Percentiles rank a stretch among this genome's conserved stretches.
phyloP scores from a whole-genome alignment of 306 rosid genomes.

The Cucurbita argyrosperma region DNA sequence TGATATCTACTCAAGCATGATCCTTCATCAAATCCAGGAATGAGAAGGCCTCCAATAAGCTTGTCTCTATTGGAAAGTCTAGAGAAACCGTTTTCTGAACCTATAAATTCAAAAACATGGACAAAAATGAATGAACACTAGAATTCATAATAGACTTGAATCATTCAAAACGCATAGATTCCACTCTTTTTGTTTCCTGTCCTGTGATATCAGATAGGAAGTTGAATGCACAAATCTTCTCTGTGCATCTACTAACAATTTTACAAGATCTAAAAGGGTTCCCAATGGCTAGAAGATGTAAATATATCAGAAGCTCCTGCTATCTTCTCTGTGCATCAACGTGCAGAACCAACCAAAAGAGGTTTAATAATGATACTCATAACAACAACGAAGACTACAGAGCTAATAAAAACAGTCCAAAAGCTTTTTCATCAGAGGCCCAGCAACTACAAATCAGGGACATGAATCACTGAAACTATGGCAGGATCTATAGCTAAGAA shows the following conservation, averaged over 20 bases:
- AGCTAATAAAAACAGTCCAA: not conserved
- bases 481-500: not conserved
- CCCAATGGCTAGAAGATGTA: not conserved
- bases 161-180: not conserved
- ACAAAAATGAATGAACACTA: not conserved
- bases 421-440: not conserved
- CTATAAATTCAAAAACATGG: conserved; percentile 11
- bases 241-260: no score
- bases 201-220: not conserved
- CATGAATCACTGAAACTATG: not conserved
- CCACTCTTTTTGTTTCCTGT: not conserved
- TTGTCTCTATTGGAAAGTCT: conserved; percentile 17
- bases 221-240: not conserved
- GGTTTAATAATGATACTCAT: not conserved
- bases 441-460: not conserved
- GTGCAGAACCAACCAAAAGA: not conserved
- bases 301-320: not conserved
- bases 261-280: not conserved
- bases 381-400: not conserved
- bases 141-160: not conserved
- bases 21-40: conserved; percentile 36
- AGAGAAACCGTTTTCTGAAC: conserved; percentile 19
- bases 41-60: conserved; percentile 38
- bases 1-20: conserved; percentile 61
- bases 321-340: not conserved